These are phyloP conservation scores for Euphorbia tirucalli DNA, from an alignment of 345 rosid species.

Conservation along the genomic window DNA sequence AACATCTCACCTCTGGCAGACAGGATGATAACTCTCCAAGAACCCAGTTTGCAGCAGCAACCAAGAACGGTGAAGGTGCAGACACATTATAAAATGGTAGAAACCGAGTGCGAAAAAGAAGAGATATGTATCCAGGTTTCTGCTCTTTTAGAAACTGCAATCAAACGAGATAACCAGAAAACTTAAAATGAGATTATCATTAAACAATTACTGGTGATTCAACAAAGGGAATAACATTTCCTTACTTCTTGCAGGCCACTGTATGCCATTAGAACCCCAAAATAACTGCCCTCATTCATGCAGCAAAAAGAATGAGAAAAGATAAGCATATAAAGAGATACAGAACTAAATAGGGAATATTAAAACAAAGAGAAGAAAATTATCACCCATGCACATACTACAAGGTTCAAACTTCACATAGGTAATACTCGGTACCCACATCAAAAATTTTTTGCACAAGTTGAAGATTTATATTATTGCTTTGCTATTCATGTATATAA, in stretches of 20 bases:
- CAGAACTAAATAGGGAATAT: neutral
- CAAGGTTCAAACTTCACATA: neutral
- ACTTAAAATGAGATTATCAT: neutral
- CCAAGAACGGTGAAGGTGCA: constrained; percentile 56
- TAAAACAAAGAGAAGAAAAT: neutral
- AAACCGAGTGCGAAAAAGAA: constrained; percentile 53
- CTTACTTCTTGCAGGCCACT: constrained; percentile 91
- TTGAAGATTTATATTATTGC: neutral
- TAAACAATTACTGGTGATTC: constrained; percentile 6
- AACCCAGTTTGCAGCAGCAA: constrained; percentile 86
- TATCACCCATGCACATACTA: neutral
- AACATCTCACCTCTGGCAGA: constrained; percentile 61
- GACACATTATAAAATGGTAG: constrained; percentile 57
- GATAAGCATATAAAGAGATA: neutral
- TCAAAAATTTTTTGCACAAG: neutral
- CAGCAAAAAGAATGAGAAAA: constrained; percentile 27
- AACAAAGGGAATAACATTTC: constrained; percentile 23
- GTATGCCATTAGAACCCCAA: constrained; percentile 81
- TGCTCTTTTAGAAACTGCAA: constrained; percentile 74
- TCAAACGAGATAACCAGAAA: constrained; percentile 17
- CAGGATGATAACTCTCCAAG: constrained; percentile 77
- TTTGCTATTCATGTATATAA: neutral
- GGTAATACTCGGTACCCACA: neutral
- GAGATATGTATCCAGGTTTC: constrained; percentile 48
- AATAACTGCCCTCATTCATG: constrained; percentile 56